Evolutionary conservation across 768 basidiomycete genomes (phyloP).

Genomic region (Neoboletus magnificus): DNA sequence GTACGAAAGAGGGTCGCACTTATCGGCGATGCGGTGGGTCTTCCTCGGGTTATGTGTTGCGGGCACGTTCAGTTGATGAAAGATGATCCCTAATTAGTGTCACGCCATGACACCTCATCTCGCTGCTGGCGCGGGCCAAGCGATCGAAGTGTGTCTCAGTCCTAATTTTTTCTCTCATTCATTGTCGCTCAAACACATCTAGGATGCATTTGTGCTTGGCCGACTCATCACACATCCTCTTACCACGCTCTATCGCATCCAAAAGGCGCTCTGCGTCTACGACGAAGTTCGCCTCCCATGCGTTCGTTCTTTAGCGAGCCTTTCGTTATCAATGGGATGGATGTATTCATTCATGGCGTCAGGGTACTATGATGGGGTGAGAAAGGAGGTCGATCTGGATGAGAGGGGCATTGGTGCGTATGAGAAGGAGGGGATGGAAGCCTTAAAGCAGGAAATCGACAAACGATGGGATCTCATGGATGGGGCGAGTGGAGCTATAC

Average conservation of each 20-base stretch:
- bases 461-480: slow-evolving; percentile 18
- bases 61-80: background rate
- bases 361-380: slow-evolving; percentile 22
- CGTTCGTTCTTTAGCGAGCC: slow-evolving; percentile 8
- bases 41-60: background rate
- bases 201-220: slow-evolving; percentile 23
- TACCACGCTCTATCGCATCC: slow-evolving; percentile 1
- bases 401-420: slow-evolving; percentile 4
- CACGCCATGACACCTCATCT: slow-evolving; percentile 26
- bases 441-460: slow-evolving; percentile 6
- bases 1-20: slow-evolving; percentile 41
- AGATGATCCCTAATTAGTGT: background rate
- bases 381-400: slow-evolving; percentile 5
- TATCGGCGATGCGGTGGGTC: slow-evolving; percentile 47
- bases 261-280: slow-evolving; percentile 4
- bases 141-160: slow-evolving; percentile 18
- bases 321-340: slow-evolving; percentile 16
- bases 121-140: slow-evolving; percentile 25
- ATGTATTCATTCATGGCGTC: slow-evolving; percentile 19
- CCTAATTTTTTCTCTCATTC: background rate
- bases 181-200: background rate
- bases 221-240: slow-evolving; percentile 19
- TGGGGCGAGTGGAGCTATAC: slow-evolving; percentile 1
- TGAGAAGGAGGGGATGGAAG: slow-evolving; percentile 19
- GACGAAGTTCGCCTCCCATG: slow-evolving; percentile 15